phyloP scores from a whole-genome alignment of 2,329 filamentous ascomycete species.

The Monilinia vaccinii-corymbosi region DNA sequence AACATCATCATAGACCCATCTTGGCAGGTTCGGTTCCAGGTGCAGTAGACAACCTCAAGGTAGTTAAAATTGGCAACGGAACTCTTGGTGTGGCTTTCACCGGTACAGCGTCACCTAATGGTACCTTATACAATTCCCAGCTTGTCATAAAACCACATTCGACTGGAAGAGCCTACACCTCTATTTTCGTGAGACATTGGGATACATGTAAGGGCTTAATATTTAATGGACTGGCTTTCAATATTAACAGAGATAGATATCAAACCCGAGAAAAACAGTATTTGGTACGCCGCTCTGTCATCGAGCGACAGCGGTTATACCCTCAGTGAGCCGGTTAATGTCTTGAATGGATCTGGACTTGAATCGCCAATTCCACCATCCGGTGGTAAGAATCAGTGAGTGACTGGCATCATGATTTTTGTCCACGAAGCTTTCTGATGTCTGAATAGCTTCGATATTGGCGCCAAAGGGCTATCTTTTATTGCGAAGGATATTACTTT shows the following conservation, averaged over 20 bases:
- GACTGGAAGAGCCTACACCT: constrained; percentile 17
- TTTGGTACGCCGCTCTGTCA: constrained; percentile 23
- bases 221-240: not conserved
- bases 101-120: constrained; percentile 19
- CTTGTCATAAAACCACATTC: constrained; percentile 15
- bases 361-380: constrained; percentile 21
- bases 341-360: constrained; percentile 20
- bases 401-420: not conserved
- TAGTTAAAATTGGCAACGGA: constrained; percentile 13
- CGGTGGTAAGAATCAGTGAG: constrained; percentile 18
- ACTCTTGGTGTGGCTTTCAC: constrained; percentile 16
- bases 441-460: constrained; percentile 17
- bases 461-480: constrained; percentile 16
- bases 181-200: constrained; percentile 22
- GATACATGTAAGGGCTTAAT: constrained; percentile 18
- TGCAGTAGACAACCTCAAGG: constrained; percentile 20
- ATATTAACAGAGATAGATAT: constrained; percentile 12
- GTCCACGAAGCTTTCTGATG: not conserved
- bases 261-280: constrained; percentile 18
- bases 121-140: constrained; percentile 20
- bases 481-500: constrained; percentile 18
- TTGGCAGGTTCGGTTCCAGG: constrained; percentile 20
- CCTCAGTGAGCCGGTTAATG: constrained; percentile 22
- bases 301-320: constrained; percentile 13
- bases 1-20: constrained; percentile 13